phyloP scores from a whole-genome alignment of 345 rosid genomes.

The Eucalyptus regnans region DNA sequence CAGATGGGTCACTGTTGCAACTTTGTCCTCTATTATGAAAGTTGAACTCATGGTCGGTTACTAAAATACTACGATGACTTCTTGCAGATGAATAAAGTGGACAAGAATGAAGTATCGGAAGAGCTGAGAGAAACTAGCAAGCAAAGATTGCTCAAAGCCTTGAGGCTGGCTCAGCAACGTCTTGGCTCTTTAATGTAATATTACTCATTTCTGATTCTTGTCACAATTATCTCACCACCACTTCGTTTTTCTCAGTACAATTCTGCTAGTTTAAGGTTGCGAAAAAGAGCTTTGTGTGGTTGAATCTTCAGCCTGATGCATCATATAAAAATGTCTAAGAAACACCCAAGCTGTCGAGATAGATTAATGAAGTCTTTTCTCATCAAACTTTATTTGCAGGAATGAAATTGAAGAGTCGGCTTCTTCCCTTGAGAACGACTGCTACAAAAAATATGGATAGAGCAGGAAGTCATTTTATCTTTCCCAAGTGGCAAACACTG shows the following conservation, averaged over 20 bases:
- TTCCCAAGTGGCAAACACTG: conserved; percentile 75
- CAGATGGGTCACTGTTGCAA: neutral
- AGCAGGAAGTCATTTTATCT: conserved; percentile 75
- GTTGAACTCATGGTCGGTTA: neutral
- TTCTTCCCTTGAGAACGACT: conserved; percentile 57
- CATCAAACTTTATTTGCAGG: conserved; percentile 22
- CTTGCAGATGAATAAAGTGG: conserved; percentile 38
- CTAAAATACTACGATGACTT: neutral
- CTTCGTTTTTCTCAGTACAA: neutral
- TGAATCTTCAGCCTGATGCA: neutral
- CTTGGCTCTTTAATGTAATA: conserved; percentile 31
- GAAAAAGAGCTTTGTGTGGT: neutral
- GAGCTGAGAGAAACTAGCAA: conserved; percentile 60
- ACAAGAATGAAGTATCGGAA: conserved; percentile 59
- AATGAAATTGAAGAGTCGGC: conserved; percentile 38
- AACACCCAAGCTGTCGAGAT: neutral
- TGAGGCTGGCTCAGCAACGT: conserved; percentile 43
- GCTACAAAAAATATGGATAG: conserved; percentile 73
- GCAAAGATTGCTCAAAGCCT: conserved; percentile 45
- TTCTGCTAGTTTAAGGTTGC: neutral
- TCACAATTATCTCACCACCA: neutral
- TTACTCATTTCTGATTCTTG: neutral
- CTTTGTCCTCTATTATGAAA: neutral
- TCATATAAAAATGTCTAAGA: neutral
- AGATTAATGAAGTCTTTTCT: neutral